Conservation (phyloP, 1,284 basidiomycete genomes). For the Moesziomyces aphidis region DNA sequence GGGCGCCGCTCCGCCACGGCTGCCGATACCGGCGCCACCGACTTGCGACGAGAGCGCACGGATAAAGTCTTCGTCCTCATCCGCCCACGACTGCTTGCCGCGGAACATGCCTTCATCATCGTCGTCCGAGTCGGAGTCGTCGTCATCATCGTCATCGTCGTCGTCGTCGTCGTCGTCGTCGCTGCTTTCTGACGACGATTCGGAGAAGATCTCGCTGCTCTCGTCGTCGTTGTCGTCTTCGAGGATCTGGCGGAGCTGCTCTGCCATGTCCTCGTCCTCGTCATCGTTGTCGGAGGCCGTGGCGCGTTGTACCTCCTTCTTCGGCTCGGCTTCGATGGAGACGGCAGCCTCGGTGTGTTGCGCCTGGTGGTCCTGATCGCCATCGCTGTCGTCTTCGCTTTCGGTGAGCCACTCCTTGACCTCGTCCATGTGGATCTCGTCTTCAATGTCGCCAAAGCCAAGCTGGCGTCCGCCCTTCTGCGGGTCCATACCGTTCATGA, state of each 20-base stretch:
- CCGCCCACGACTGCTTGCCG: constrained; percentile 72
- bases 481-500: constrained; percentile 62
- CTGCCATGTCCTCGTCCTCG: constrained; percentile 27
- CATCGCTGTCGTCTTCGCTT: constrained; percentile 37
- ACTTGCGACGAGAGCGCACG: constrained; percentile 70
- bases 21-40: constrained; percentile 39
- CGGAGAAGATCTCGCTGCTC: constrained; percentile 29
- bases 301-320: not conserved
- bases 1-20: constrained; percentile 7
- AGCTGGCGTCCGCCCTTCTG: constrained; percentile 54
- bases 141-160: constrained; percentile 29
- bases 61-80: constrained; percentile 76
- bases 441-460: constrained; percentile 56
- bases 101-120: constrained; percentile 64
- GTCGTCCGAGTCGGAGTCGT: constrained; percentile 26
- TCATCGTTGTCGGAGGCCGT: constrained; percentile 20
- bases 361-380: constrained; percentile 7
- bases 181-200: constrained; percentile 33
- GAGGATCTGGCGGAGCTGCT: constrained; percentile 44
- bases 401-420: constrained; percentile 62
- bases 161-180: constrained; percentile 20
- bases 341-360: not conserved
- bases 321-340: not conserved
- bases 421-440: constrained; percentile 46
- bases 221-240: constrained; percentile 37